Base-by-base conservation (phyloP, 805 yeast species). In the Suhomyces sp. region DNA sequence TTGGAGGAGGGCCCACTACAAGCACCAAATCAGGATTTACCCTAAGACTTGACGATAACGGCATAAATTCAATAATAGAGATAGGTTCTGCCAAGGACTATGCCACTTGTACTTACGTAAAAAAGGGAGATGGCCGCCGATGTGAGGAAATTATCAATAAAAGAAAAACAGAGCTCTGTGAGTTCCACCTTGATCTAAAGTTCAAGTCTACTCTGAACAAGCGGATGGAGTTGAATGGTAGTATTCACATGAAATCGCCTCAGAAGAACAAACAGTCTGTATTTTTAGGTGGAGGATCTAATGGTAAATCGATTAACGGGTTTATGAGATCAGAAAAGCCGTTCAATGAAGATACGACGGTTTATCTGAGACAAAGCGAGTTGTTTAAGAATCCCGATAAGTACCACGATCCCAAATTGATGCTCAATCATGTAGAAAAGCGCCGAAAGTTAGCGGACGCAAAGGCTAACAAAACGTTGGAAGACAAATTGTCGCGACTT, bases 161-260 rank as follows among this genome's bases (percentile, higher is more conserved):
- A 19, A 67, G 78, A 7, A 75, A 73, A 40, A 70, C 80, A 5
- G 79, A 77, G 21, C 77, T 81, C 53, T 92, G 98, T 67, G 83
- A 82, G 10, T 89, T 71, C 60, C 98, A 92, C 62, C 72, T 79
- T 15, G 93, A 89, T 55, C 57, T 76, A 46, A 75, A 81, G 43
- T 72, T 82, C 50, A 76, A 78, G 43, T 75, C 75, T 44, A 67
- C 80, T 0, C 78, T 82, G 19, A 77, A 84, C n/a, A 77, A 80
- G 54, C 73, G 98, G 55, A 80, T 89, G 74, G 98, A 92, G 65
- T 73, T 93, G 49, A 87, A 83, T 65, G 81, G 87, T 13, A 71
- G 81, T 53, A 73, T 78, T 53, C 68, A 83, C 52, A 65, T 81
- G 67, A 77, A 83, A 59, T 79, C 89, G 6, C 84, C 91, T 4